A percentile compares a stretch with the other conserved stretches of the same genome.
phyloP scores from a whole-genome alignment of 257 asterid species.

The Solanum acaule region DNA sequence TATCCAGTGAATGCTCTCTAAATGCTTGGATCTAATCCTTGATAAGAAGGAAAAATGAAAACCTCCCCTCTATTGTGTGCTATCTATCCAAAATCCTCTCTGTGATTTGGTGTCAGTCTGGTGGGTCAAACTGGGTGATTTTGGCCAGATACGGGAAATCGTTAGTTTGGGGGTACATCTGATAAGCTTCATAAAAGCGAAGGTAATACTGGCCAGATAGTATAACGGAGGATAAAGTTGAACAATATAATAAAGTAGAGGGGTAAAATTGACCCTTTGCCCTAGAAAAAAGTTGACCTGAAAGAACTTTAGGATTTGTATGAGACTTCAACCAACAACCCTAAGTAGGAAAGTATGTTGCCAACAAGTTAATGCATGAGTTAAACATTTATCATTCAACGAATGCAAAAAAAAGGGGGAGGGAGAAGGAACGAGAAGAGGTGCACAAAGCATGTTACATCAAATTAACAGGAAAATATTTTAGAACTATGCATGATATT shows the following conservation, averaged over 20 bases:
- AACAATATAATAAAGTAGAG: background rate
- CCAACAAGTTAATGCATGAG: background rate
- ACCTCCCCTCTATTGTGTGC: background rate
- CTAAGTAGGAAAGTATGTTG: background rate
- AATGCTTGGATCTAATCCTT: background rate
- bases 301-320: background rate
- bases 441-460: background rate
- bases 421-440: background rate
- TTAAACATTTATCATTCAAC: background rate
- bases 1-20: background rate
- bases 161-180: background rate
- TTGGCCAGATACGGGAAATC: background rate
- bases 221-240: background rate
- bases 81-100: background rate
- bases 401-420: background rate
- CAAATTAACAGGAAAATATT: background rate
- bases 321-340: background rate
- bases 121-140: background rate
- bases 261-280: background rate
- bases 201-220: background rate
- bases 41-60: background rate
- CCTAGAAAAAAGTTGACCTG: background rate
- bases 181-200: background rate
- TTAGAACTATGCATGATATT: background rate
- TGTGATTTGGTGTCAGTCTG: background rate